Percentiles rank a stretch among this genome's conserved stretches.
phyloP scores from a whole-genome alignment of 179 eudicot species.

The Amaranthus tricolor region DNA sequence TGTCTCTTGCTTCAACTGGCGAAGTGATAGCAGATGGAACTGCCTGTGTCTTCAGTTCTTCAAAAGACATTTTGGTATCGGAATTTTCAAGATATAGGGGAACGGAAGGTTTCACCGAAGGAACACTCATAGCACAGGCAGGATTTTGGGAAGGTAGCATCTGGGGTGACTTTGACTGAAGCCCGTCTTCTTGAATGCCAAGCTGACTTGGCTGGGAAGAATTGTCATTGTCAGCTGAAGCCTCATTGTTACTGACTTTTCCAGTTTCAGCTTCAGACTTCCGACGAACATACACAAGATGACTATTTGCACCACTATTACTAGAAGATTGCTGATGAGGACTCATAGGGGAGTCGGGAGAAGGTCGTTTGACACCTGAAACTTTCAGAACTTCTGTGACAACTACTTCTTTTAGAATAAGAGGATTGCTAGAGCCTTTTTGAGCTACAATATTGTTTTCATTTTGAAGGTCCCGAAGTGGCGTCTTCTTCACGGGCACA shows the following conservation, averaged over 20 bases:
- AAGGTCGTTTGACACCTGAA: slow-evolving; percentile 54
- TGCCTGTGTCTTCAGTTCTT: slow-evolving; percentile 32
- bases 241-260: slow-evolving; percentile 43
- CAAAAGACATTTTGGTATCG: slow-evolving; percentile 25
- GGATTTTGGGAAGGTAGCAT: slow-evolving; percentile 34
- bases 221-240: slow-evolving; percentile 29
- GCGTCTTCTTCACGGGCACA: slow-evolving; percentile 45
- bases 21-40: slow-evolving; percentile 29
- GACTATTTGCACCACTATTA: slow-evolving; percentile 51
- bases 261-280: slow-evolving; percentile 61
- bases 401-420: slow-evolving; percentile 36
- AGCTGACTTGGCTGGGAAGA: slow-evolving; percentile 31
- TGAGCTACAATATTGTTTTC: slow-evolving; percentile 42
- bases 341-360: slow-evolving; percentile 36
- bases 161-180: slow-evolving; percentile 32
- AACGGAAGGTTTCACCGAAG: slow-evolving; percentile 48
- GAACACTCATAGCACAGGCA: slow-evolving; percentile 37
- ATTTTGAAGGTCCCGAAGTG: slow-evolving; percentile 54
- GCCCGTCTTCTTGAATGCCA: slow-evolving; percentile 33
- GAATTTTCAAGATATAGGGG: slow-evolving; percentile 37
- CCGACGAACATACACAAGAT: slow-evolving; percentile 82
- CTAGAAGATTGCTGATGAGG: slow-evolving; percentile 45
- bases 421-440: slow-evolving; percentile 41
- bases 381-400: slow-evolving; percentile 38
- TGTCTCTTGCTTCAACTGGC: slow-evolving; percentile 34